Evolutionary conservation across 2,329 filamentous ascomycete species (phyloP).

Genomic region (Fusarium foetens): DNA sequence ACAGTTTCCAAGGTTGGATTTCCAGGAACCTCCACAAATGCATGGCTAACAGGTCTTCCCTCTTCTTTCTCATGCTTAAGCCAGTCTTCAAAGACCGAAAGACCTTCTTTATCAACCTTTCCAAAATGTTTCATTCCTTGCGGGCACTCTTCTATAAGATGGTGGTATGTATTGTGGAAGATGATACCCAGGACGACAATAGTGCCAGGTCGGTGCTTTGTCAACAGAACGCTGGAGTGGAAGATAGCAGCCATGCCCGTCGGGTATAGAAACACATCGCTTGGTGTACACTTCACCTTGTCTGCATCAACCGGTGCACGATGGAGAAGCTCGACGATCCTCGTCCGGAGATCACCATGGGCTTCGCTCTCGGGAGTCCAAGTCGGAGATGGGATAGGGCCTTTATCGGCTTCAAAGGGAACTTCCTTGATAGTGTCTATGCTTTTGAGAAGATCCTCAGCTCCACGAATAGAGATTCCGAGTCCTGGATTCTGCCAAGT

Average conservation of each 20-base stretch:
- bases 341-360: slow-evolving; percentile 52
- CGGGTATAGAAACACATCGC: slow-evolving; percentile 63
- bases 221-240: slow-evolving; percentile 53
- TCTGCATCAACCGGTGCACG: slow-evolving; percentile 51
- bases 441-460: slow-evolving; percentile 55
- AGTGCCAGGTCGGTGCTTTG: slow-evolving; percentile 47
- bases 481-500: slow-evolving; percentile 60
- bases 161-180: slow-evolving; percentile 61
- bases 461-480: slow-evolving; percentile 58
- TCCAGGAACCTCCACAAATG: slow-evolving; percentile 58
- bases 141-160: slow-evolving; percentile 57
- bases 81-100: slow-evolving; percentile 58
- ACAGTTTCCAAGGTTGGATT: slow-evolving; percentile 51
- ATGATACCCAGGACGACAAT: slow-evolving; percentile 61
- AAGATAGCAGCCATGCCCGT: slow-evolving; percentile 66
- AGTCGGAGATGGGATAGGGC: slow-evolving; percentile 47
- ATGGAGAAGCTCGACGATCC: slow-evolving; percentile 55
- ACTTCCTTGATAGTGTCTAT: slow-evolving; percentile 51
- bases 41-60: slow-evolving; percentile 55
- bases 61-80: slow-evolving; percentile 53
- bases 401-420: slow-evolving; percentile 34
- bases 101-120: slow-evolving; percentile 52
- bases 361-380: slow-evolving; percentile 52
- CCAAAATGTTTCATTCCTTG: slow-evolving; percentile 61
- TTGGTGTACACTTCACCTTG: slow-evolving; percentile 38